phyloP scores from a whole-genome alignment of 2,329 filamentous ascomycete genomes.

The Calcarisporium arbuscula region DNA sequence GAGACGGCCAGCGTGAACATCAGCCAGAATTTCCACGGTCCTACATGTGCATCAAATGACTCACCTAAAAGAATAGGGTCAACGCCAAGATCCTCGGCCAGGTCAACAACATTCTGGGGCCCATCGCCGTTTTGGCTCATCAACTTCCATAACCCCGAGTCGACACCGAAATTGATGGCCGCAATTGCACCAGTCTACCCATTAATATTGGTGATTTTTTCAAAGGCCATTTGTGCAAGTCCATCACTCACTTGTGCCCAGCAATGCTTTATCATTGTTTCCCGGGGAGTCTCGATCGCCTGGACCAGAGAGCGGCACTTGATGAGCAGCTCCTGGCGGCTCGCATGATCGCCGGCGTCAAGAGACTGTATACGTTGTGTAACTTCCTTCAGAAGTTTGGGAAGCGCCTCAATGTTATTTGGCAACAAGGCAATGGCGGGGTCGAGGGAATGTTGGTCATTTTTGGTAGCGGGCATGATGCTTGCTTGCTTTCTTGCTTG shows the following conservation, averaged over 20 bases:
- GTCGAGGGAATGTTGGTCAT: too few species aligned
- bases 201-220: background rate
- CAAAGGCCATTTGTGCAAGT: background rate
- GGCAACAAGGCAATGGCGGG: too few species aligned
- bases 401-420: too few species aligned
- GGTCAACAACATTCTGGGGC: slow-evolving; percentile 22
- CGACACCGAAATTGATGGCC: slow-evolving; percentile 23
- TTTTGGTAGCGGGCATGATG: too few species aligned
- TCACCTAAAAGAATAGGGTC: slow-evolving; percentile 21
- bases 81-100: slow-evolving; percentile 21
- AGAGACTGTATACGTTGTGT: too few species aligned
- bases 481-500: too few species aligned
- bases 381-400: too few species aligned
- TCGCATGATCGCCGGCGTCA: slow-evolving; percentile 12
- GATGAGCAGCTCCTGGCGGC: slow-evolving; percentile 23
- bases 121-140: slow-evolving; percentile 23
- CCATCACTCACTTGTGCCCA: slow-evolving; percentile 32
- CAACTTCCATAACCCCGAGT: slow-evolving; percentile 28
- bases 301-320: slow-evolving; percentile 26
- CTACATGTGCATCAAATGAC: slow-evolving; percentile 3
- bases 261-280: slow-evolving; percentile 39
- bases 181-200: slow-evolving; percentile 16
- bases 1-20: slow-evolving; percentile 18
- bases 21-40: background rate
- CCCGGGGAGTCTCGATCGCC: slow-evolving; percentile 38